Conservation (phyloP, 176 grass and related monocot genomes). For the Raddia guianensis region DNA sequence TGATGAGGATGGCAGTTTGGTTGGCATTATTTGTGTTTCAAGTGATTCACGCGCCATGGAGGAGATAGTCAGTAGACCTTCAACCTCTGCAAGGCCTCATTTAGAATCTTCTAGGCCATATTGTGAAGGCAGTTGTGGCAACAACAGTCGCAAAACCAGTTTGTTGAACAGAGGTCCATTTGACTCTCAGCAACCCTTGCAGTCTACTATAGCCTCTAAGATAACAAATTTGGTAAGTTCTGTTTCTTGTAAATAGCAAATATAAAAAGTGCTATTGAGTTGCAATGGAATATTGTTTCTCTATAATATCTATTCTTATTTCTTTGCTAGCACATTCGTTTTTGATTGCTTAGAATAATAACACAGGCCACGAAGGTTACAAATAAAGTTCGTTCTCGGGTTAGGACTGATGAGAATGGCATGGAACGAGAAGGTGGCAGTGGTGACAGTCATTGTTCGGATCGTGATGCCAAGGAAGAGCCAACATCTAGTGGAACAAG, state of each 20-base stretch:
- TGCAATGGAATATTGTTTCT: conserved; percentile 23
- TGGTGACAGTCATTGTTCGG: conserved; percentile 54
- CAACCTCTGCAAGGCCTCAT: conserved; percentile 48
- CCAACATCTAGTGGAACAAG: conserved; percentile 61
- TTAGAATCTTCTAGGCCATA: conserved; percentile 32
- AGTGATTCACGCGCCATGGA: conserved; percentile 69
- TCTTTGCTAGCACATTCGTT: conserved; percentile 52
- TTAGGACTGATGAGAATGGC: conserved; percentile 60
- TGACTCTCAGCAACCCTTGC: conserved; percentile 62
- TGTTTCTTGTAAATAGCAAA: conserved; percentile 29
- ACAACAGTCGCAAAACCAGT: conserved; percentile 46
- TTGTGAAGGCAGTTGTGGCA: conserved; percentile 53
- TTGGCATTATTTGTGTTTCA: conserved; percentile 88
- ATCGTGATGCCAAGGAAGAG: conserved; percentile 72
- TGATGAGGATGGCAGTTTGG: conserved; percentile 77
- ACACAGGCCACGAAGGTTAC: conserved; percentile 93
- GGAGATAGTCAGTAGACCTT: conserved; percentile 54
- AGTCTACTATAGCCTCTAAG: conserved; percentile 84
- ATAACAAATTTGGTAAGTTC: conserved; percentile 85
- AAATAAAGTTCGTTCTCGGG: conserved; percentile 93
- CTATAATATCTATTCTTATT: conserved; percentile 39
- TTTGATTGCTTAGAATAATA: conserved; percentile 70
- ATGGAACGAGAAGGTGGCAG: conserved; percentile 61
- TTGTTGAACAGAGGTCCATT: conserved; percentile 56
- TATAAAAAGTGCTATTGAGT: not conserved